Conservation (phyloP, 805 yeast species). For the Wickerhamiella australiensis region DNA sequence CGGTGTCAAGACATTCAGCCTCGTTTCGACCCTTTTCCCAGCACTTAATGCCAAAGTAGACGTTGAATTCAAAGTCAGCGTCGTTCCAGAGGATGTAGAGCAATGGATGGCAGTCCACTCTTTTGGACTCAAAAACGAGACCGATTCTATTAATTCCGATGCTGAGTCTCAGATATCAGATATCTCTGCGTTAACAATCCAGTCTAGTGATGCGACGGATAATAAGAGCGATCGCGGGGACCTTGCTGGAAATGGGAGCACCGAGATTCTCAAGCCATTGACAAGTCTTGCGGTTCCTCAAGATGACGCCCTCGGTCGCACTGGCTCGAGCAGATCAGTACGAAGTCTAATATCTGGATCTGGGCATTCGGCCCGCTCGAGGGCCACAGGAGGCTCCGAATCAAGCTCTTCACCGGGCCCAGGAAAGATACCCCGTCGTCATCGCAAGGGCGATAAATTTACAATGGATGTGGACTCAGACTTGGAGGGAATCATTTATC, state of each 20-base stretch:
- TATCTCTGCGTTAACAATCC: background rate
- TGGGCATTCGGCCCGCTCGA: background rate
- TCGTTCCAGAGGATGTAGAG: constrained; percentile 7
- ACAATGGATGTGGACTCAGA: constrained; percentile 21
- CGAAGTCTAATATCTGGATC: background rate
- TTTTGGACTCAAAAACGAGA: background rate
- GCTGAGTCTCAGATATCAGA: background rate
- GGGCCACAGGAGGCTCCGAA: background rate
- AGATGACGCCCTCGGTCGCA: background rate
- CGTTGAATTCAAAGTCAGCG: constrained; percentile 11
- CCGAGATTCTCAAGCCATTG: background rate
- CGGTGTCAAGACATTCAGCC: constrained; percentile 12
- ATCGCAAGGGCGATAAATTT: constrained; percentile 8
- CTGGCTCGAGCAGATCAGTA: background rate
- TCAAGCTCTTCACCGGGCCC: constrained; percentile 1
- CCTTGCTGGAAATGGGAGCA: background rate
- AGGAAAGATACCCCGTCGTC: background rate
- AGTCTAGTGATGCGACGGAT: background rate
- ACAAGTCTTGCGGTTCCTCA: background rate
- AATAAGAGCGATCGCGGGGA: background rate
- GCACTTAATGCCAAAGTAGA: constrained; percentile 20
- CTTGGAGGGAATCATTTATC: constrained; percentile 53
- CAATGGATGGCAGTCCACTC: constrained; percentile 9
- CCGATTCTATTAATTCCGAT: background rate
- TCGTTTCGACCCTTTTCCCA: constrained; percentile 17